Conservation (phyloP, 2,329 filamentous ascomycete species). For the Ophiocordyceps unilateralis region DNA sequence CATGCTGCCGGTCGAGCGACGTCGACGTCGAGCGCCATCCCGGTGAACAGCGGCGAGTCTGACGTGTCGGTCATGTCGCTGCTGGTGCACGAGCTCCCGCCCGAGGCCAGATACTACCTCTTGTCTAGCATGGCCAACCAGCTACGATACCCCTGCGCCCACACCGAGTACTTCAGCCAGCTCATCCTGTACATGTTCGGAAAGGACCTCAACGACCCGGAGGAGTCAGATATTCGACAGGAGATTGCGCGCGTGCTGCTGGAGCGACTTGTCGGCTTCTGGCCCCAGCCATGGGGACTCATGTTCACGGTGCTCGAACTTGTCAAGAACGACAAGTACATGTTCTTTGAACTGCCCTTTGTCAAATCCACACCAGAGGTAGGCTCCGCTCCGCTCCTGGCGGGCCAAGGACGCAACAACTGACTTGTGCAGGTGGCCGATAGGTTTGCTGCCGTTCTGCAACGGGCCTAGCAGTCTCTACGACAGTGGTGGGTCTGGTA, state of each 20-base stretch:
- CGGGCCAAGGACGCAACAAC: too few species aligned
- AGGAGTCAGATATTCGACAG: slow-evolving; percentile 70
- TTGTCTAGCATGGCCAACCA: slow-evolving; percentile 78
- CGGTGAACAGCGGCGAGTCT: slow-evolving; percentile 20
- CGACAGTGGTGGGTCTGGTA: not conserved
- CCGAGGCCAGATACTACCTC: slow-evolving; percentile 72
- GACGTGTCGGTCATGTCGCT: slow-evolving; percentile 60
- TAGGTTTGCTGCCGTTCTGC: slow-evolving; percentile 17
- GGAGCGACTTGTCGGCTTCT: slow-evolving; percentile 73
- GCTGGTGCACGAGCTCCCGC: slow-evolving; percentile 55
- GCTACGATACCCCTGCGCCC: slow-evolving; percentile 72
- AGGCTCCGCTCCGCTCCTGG: too few species aligned
- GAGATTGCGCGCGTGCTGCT: slow-evolving; percentile 79
- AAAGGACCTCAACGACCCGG: slow-evolving; percentile 52
- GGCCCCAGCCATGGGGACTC: slow-evolving; percentile 91
- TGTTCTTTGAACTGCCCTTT: slow-evolving; percentile 84
- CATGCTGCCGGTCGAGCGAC: slow-evolving; percentile 45
- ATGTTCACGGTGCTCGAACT: slow-evolving; percentile 79
- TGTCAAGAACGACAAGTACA: slow-evolving; percentile 76
- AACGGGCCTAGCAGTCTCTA: slow-evolving; percentile 11
- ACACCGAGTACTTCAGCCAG: slow-evolving; percentile 87
- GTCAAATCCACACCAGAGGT: slow-evolving; percentile 84
- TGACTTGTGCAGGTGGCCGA: slow-evolving; percentile 18
- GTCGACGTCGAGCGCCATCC: slow-evolving; percentile 39
- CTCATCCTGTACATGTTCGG: slow-evolving; percentile 73